These are phyloP conservation scores for Gossypium turneri DNA, from an alignment of 345 rosid species.

Conservation along the genomic window DNA sequence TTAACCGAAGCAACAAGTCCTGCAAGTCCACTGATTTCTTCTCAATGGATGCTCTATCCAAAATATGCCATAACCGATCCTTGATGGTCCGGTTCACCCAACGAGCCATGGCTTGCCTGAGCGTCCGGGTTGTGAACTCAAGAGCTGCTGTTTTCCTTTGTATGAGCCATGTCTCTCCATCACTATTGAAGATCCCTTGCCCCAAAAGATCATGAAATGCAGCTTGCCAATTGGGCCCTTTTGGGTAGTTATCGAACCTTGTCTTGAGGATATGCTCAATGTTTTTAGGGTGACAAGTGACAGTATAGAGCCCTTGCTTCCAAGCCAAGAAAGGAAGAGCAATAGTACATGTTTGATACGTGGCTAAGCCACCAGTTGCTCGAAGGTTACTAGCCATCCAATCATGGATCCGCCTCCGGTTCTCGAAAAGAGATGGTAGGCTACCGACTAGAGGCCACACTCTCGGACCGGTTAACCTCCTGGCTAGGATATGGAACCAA, in stretches of 20 bases:
- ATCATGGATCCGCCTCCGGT: slow-evolving; percentile 60
- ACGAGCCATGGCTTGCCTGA: slow-evolving; percentile 90
- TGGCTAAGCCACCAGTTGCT: slow-evolving; percentile 49
- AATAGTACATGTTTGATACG: slow-evolving; percentile 79
- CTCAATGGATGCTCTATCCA: slow-evolving; percentile 48
- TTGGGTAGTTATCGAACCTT: slow-evolving; percentile 84
- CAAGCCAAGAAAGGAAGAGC: slow-evolving; percentile 66
- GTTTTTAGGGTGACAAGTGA: slow-evolving; percentile 87
- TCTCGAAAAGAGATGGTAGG: slow-evolving; percentile 54
- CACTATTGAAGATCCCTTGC: slow-evolving; percentile 85
- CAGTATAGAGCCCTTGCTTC: slow-evolving; percentile 74
- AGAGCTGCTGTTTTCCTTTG: slow-evolving; percentile 89
- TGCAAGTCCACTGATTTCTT: slow-evolving; percentile 60
- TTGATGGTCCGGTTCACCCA: slow-evolving; percentile 88
- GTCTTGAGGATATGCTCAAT: slow-evolving; percentile 77
- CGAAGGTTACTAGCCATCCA: slow-evolving; percentile 82
- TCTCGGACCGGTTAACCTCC: slow-evolving; percentile 63
- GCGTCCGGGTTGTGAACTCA: slow-evolving; percentile 81
- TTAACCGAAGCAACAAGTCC: slow-evolving; percentile 76
- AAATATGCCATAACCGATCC: slow-evolving; percentile 72
- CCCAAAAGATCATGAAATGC: slow-evolving; percentile 87
- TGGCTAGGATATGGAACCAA: slow-evolving; percentile 69
- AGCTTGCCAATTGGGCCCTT: slow-evolving; percentile 73
- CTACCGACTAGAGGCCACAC: slow-evolving; percentile 73
- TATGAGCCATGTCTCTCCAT: slow-evolving; percentile 89